Base-by-base conservation (phyloP, 345 rosid species). In the Citrus sp. region DNA sequence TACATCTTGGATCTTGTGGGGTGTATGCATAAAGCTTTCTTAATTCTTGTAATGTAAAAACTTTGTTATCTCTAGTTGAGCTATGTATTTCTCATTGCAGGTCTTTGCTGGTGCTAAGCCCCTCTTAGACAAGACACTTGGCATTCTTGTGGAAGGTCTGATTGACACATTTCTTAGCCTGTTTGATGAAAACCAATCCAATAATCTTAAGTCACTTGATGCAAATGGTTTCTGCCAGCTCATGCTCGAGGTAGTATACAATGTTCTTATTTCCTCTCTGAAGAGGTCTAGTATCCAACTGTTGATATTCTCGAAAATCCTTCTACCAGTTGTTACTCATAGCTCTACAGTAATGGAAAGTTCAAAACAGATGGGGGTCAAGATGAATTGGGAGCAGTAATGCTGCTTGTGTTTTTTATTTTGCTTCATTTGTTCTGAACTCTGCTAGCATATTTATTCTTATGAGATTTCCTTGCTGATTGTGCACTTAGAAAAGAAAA, bases 101-200 rank as follows among this genome's bases (percentile, higher is more conserved):
- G 98, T 94, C 78, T 96, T 91, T 88, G 90, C 97, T 70, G 97
- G 99, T 76, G 94, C 97, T 75, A 92, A 96, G 89, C 99, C 98
- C 28, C 89, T 94, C 32, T 80, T 96, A 81, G 99, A 94, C 72
- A 96, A 90, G 92, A 90, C 95, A 27, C 95, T 96, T 32, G 97
- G 99, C 58, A 90, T 91, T 80, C 91, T 96, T 61, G 93, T 96
- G 56, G 98, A 96, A 89, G 98, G 99, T 79, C 93, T 96, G 34
- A 87, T 96, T 22, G 99, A 94, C 85, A 96, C 94, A 58, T 92
- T 94, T 78, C 88, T 92, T 24, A 92, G 97, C 85, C 86, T 96
- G 84, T 82, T 94, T 78, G 77, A 88, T 86, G 99, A 92, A 86
- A 90, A 89, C 79, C 80, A 87, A 89, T 80, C 86, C 60, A 80